These are phyloP conservation scores for Dactylonectria macrodidyma DNA, from an alignment of 2,329 filamentous ascomycete genomes.

Conservation along the genomic window DNA sequence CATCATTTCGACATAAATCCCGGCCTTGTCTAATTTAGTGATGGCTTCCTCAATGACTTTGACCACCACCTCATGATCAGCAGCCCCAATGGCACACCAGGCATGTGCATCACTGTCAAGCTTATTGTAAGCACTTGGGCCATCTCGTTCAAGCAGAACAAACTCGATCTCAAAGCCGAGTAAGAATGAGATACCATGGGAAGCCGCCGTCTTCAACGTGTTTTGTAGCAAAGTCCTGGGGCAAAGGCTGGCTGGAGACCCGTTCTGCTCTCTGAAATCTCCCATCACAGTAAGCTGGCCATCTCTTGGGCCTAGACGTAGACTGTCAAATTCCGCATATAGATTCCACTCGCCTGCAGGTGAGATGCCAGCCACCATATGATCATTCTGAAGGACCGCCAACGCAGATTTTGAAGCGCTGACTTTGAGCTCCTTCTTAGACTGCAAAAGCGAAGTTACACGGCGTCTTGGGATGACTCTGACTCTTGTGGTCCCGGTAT, in stretches of 20 bases:
- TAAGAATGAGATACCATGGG: conserved; percentile 70
- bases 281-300: conserved; percentile 77
- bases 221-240: conserved; percentile 75
- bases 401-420: conserved; percentile 76
- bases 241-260: conserved; percentile 68
- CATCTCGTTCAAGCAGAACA: conserved; percentile 71
- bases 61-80: conserved; percentile 70
- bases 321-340: conserved; percentile 74
- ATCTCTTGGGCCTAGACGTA: conserved; percentile 71
- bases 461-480: conserved; percentile 77
- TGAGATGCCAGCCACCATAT: conserved; percentile 65
- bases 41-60: conserved; percentile 77
- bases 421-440: conserved; percentile 63
- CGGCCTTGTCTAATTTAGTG: conserved; percentile 69
- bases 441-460: conserved; percentile 63
- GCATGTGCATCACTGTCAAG: conserved; percentile 76
- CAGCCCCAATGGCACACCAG: conserved; percentile 77
- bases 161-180: conserved; percentile 91
- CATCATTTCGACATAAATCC: conserved; percentile 79
- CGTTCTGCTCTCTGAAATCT: conserved; percentile 73
- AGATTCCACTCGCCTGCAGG: conserved; percentile 77
- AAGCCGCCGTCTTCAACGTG: conserved; percentile 65
- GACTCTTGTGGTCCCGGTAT: conserved; percentile 84
- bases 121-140: conserved; percentile 51
- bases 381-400: conserved; percentile 78